phyloP scores from a whole-genome alignment of 306 rosid species.

The Citrullus colocynthis region DNA sequence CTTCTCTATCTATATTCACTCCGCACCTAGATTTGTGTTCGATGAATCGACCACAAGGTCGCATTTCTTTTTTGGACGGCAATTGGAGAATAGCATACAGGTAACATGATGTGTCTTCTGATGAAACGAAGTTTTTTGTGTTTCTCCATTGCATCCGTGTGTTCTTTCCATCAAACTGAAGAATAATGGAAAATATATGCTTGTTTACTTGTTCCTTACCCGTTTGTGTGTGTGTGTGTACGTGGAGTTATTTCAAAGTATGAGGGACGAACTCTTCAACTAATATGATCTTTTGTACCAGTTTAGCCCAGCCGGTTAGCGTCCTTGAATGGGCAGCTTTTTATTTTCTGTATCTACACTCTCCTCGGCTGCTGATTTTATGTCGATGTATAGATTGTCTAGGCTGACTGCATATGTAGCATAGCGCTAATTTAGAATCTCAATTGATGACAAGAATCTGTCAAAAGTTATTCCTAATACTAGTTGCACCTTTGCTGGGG shows the following conservation, averaged over 20 bases:
- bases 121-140: not conserved
- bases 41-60: slow-evolving; percentile 35
- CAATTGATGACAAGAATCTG: not conserved
- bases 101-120: slow-evolving; percentile 5
- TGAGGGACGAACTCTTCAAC: not conserved
- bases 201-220: not conserved
- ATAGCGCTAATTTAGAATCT: not conserved
- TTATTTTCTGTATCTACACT: not conserved
- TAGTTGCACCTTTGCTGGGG: not conserved
- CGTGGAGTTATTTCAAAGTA: not conserved
- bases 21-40: slow-evolving; percentile 33
- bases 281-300: not conserved
- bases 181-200: not conserved
- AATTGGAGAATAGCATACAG: slow-evolving; percentile 32
- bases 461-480: not conserved
- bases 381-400: not conserved
- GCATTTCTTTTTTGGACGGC: slow-evolving; percentile 29
- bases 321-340: not conserved
- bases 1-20: slow-evolving; percentile 43
- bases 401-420: not conserved
- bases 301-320: not conserved
- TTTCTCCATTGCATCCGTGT: not conserved
- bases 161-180: not conserved
- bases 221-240: not conserved
- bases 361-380: not conserved